These are phyloP conservation scores for Gracilaria gracilis DNA, from an alignment of 23 red algal species.

Conservation along the genomic window DNA sequence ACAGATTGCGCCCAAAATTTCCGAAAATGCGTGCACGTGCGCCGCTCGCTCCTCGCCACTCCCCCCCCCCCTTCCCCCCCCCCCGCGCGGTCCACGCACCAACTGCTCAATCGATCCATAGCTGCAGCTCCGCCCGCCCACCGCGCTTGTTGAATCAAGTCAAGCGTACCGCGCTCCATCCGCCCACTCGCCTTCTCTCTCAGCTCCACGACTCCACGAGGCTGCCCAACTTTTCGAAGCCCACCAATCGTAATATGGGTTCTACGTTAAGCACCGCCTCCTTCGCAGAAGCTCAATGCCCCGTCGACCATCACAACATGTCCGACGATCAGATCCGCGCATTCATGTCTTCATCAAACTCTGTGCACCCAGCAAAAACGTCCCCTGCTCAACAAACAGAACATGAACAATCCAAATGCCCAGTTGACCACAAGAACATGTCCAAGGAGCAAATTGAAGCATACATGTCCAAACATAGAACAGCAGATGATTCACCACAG, in stretches of 20 bases:
- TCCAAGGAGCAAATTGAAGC: slow-evolving; percentile 56
- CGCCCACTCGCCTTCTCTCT: too few species aligned
- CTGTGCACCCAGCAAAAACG: neutral
- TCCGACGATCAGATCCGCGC: slow-evolving; percentile 35
- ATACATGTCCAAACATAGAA: slow-evolving; percentile 38
- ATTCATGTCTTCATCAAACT: slow-evolving; percentile 16
- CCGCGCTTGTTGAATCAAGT: too few species aligned
- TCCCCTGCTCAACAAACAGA: neutral
- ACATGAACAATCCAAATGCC: slow-evolving; percentile 42
- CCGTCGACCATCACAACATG: slow-evolving; percentile 65
- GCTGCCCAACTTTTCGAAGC: too few species aligned
- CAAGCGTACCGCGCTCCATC: too few species aligned
- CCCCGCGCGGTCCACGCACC: too few species aligned
- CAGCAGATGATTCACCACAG: neutral
- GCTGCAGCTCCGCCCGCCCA: too few species aligned
- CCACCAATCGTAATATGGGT: slow-evolving; percentile 3
- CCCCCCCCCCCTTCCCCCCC: neutral
- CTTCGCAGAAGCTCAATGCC: slow-evolving; percentile 38
- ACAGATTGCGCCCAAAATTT: neutral
- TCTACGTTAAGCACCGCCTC: neutral
- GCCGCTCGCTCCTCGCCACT: neutral
- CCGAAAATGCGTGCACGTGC: neutral
- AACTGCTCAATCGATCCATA: too few species aligned
- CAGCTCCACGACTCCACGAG: too few species aligned
- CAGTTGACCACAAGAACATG: slow-evolving; percentile 75